Conservation (phyloP, 2,329 filamentous ascomycete species). For the Penicillium sp. region DNA sequence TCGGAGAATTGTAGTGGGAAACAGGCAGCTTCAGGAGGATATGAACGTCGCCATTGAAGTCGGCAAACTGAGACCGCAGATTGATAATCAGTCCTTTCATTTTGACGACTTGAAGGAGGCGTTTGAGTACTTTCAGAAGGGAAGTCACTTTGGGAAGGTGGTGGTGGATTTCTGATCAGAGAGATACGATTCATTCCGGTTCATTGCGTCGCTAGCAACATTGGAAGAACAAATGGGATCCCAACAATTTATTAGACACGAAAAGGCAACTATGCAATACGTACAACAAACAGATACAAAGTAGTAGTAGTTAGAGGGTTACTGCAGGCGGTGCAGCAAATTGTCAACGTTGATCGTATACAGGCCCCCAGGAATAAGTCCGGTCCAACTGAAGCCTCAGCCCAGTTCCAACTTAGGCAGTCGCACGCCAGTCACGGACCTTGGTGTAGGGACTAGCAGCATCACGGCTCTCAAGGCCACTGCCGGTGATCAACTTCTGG, state of each 20-base stretch:
- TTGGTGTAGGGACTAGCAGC: not conserved
- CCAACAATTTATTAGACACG: not conserved
- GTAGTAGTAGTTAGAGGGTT: not conserved
- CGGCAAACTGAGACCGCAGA: too few species aligned
- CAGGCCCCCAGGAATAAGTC: not conserved
- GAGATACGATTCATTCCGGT: too few species aligned
- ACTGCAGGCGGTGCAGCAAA: not conserved
- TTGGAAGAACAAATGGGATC: not conserved
- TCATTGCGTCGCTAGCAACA: too few species aligned
- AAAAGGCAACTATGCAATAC: not conserved
- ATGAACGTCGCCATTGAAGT: too few species aligned
- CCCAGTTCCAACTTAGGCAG: not conserved
- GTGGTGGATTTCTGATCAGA: too few species aligned
- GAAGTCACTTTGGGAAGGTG: too few species aligned
- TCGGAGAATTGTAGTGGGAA: too few species aligned
- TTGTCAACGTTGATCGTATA: not conserved
- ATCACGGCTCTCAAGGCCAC: not conserved
- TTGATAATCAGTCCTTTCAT: too few species aligned
- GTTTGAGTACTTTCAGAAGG: too few species aligned
- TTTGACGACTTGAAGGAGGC: too few species aligned
- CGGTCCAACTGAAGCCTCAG: not conserved
- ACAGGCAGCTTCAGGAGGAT: too few species aligned
- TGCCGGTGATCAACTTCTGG: not conserved
- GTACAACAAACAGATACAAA: not conserved
- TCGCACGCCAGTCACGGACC: conserved; percentile 5